Base-by-base conservation (phyloP, 176 grass and related monocot genomes). In the Hordeum marinum region DNA sequence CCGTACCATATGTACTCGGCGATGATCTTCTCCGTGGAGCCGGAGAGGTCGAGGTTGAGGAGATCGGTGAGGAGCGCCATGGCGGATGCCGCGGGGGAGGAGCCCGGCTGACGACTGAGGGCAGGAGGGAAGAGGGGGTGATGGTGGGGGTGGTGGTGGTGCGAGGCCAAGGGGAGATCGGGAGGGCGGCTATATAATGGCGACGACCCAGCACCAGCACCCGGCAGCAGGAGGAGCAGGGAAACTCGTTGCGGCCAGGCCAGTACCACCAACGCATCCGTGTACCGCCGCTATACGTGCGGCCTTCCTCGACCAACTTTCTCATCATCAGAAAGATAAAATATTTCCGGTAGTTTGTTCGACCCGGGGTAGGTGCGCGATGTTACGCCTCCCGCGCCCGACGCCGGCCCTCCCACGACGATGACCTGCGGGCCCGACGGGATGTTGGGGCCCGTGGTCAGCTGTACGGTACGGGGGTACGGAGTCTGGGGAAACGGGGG, bases 1-100 rank as follows among this genome's bases (percentile, higher is more conserved):
- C 11, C 95, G 48, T 81, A 98, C 96, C 96, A 98, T 94, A 98
- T 95, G 86, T 98, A 98, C 91, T 98, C 96, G 20, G 91, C 96
- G 80, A 98, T 96, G 89, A 98, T 96, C 91, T 98, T 94, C 45
- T 96, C 91, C 9, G 96, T 94, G 83, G 88, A 52, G 60, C 82
- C 93, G 67, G 78, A 68, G 78, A 98, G 93, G 87, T 92, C 68
- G 55, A 98, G 91, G 74, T 98, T 98, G 87, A 98, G 6, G 59
- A 98, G 93, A 90, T 98, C 96, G 79, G 93, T 90, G 89, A 98
- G 96, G 61, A 77, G 87, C 80, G 95, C 87, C 95, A 97, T 97
- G 92, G 85, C 90, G 64, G 17, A 6, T 13, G 26, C 35, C 35
- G 42, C 11, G 12, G 43, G 12, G 43, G 43, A 46, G 4, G 11